Base-by-base conservation (phyloP, 768 basidiomycete genomes). In the Suillus bovinus region DNA sequence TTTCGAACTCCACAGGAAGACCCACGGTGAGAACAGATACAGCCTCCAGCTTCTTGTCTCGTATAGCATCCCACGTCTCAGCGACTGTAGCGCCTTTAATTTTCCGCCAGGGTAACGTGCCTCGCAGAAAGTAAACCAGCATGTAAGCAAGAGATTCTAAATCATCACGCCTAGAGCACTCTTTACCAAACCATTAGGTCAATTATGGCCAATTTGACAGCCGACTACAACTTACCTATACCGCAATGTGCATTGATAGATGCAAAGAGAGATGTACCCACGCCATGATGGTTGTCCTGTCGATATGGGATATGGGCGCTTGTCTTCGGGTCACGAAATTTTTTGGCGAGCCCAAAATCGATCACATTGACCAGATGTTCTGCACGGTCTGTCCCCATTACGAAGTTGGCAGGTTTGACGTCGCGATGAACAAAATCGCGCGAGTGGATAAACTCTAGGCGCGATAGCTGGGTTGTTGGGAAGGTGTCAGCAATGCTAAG, bases 341-440 rank as follows among this genome's bases (percentile, higher is more conserved):
- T 89, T 72, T 91, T 91, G 0, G 91, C 90, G 52, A 93, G 87
- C 16, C 91, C 91, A 76, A 93, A 93, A 78, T 93, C 91, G 68
- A 93, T 93, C 67, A 99, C 91, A 74, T 99, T 96, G 72, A 99
- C 95, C 69, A 88, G 77, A 68, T 83, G 82, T 0, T 83, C 71
- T 74, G 84, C 79, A 65, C 86, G 88, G 64, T 86, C 86, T 52
- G 86, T 84, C 65, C 94, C 93, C 93, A 99, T 98, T 64, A 99
- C 89, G 73, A 99, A 99, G 78, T 99, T 99, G 70, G 96, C 96
- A 41, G 96, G 96, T 75, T 99, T 99, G 76, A 99, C 91, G 73
- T 99, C 96, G 67, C 96, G 91, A 75, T 99, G 96, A 46, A 97
- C 87, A 68, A 96, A 90, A 70, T 93, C 92, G 71, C 93, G 90